Evolutionary conservation across 208 protist species (phyloP), one percentile per base, ranked within the genome.

Genomic region (Leishmania lainsoni): DNA sequence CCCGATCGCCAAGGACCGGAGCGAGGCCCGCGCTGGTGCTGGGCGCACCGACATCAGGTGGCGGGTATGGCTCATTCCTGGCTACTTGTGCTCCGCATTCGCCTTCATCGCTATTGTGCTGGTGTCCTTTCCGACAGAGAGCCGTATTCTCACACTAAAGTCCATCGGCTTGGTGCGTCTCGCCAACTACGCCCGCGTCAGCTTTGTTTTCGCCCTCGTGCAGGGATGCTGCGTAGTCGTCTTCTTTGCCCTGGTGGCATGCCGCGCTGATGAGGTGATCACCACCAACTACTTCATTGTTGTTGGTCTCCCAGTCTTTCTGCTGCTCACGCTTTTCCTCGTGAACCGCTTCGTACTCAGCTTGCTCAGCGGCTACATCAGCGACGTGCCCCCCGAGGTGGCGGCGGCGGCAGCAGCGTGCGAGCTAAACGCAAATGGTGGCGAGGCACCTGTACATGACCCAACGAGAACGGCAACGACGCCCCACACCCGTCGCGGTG

Each of bases 211-310:
- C 22, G n/a, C 58, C 39, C 16, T 94, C 16, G 5, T 96, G 29
- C 58, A 83, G 66, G 80, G 69, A 20, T 22, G 75, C 35, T 88
- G 80, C 71, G 39, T 91, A 12, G 71, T 86, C 9, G 63, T 88
- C 32, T 91, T 96, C 69, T 85, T 92, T 32, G 89, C 83, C 66
- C 86, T 96, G 26, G 87, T 94, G 42, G 89, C 90, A 2, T 93
- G 89, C 79, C 91, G 93, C 54, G 90, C 91, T 1, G 93, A 96
- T 71, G 85, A 88, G 58, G 76, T 81, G 14, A 94, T 96, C 58
- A 91, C 81, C 12, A 90, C 73, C 35, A 90, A 94, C 86, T 96
- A 92, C 81, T 95, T 93, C 76, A 59, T 95, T 26, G 84, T 93
- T 45, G 79, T 96, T 12, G 90, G 87, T 8, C 22, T 95, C 4